Evolutionary conservation across 2,329 filamentous ascomycete genomes (phyloP).

Genomic region (Rutstroemia sp.): DNA sequence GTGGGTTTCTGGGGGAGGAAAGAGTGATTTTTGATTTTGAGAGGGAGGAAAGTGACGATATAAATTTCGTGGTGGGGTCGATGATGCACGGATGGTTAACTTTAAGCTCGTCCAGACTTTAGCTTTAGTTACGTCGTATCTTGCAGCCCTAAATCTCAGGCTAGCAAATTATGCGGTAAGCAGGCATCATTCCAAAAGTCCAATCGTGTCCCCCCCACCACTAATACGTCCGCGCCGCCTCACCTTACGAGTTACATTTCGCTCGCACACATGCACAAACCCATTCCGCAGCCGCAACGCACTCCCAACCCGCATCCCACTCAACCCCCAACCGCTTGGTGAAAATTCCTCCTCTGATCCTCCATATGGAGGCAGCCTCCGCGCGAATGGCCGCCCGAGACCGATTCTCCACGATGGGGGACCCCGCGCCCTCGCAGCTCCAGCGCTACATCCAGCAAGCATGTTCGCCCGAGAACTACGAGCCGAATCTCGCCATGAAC

Average conservation of each 20-base stretch:
- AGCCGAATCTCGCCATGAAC: conserved; percentile 92
- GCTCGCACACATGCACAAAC: background rate
- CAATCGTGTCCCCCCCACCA: conserved; percentile 4
- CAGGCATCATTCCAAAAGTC: conserved; percentile 3
- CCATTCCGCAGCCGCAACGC: background rate
- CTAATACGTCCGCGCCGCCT: conserved; percentile 1
- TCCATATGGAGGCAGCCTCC: conserved; percentile 82
- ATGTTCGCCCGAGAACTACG: conserved; percentile 94
- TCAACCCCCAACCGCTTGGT: conserved; percentile 5
- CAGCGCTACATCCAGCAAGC: conserved; percentile 95
- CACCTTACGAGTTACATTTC: background rate
- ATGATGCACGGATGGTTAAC: background rate
- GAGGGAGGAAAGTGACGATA: background rate
- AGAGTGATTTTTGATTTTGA: background rate
- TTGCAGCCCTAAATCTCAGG: conserved; percentile 1
- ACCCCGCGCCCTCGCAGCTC: conserved; percentile 74
- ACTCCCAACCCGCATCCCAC: background rate
- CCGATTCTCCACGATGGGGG: conserved; percentile 78
- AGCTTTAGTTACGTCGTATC: background rate
- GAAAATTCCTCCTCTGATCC: conserved; percentile 13
- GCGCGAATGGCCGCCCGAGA: conserved; percentile 92
- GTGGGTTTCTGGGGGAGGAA: background rate
- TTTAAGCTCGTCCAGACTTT: no score
- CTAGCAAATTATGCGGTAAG: conserved; percentile 2
- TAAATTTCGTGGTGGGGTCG: background rate